Conservation (phyloP, 257 asterid species). For the Solanum pennellii region DNA sequence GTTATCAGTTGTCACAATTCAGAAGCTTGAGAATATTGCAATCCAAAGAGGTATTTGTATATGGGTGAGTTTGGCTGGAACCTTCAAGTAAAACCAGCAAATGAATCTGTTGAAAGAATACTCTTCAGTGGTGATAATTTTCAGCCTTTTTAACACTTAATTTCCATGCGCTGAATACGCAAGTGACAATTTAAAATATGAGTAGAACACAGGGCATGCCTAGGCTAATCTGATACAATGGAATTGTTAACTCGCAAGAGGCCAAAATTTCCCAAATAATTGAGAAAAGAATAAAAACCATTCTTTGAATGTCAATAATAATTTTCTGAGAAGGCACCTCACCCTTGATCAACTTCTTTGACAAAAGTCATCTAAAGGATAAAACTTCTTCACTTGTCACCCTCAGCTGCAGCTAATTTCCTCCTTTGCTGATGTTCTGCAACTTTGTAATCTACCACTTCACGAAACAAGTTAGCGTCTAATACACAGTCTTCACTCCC, state of each 20-base stretch:
- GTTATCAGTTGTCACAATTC: neutral
- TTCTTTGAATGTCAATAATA: neutral
- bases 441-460: constrained; percentile 81
- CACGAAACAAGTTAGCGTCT: constrained; percentile 61
- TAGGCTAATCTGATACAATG: neutral
- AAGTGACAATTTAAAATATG: neutral
- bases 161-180: neutral
- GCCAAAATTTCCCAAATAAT: constrained; percentile 3
- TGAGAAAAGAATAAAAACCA: neutral
- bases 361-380: neutral
- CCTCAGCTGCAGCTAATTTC: constrained; percentile 30
- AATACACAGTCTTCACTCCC: constrained; percentile 72
- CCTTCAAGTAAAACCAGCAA: neutral
- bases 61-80: neutral
- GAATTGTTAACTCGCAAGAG: neutral
- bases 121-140: neutral
- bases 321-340: neutral
- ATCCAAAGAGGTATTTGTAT: neutral
- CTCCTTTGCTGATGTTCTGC: constrained; percentile 94
- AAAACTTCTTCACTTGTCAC: neutral
- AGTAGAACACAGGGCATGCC: neutral
- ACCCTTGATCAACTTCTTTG: neutral
- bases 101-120: neutral
- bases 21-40: neutral
- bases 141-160: neutral